Conservation (phyloP, 495 filamentous ascomycete species). For the Aspergillus avenaceus region DNA sequence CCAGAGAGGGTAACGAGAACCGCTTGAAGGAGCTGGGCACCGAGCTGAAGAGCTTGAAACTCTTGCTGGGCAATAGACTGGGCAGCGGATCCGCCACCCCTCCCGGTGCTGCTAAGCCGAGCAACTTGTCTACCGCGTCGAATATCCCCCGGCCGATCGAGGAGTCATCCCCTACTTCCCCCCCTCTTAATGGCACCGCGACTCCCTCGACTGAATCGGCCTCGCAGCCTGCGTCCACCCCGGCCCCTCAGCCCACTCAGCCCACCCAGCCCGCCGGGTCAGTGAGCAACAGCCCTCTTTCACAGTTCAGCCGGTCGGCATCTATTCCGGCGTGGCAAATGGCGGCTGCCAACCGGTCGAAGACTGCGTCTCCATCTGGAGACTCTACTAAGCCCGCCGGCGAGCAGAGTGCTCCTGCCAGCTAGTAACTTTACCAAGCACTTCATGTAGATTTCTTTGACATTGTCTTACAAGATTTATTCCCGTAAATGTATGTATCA, state of each 20-base stretch:
- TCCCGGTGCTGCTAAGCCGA: slow-evolving; percentile 31
- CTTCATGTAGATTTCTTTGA: slow-evolving; percentile 10
- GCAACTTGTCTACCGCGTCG: slow-evolving; percentile 23
- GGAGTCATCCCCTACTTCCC: slow-evolving; percentile 22
- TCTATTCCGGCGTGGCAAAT: slow-evolving; percentile 94
- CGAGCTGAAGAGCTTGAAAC: slow-evolving; percentile 91
- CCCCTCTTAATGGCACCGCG: slow-evolving; percentile 28
- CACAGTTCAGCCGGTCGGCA: slow-evolving; percentile 49
- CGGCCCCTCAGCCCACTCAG: slow-evolving; percentile 25
- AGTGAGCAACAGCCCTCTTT: slow-evolving; percentile 31
- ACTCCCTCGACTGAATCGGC: slow-evolving; percentile 28
- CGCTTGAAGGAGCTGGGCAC: slow-evolving; percentile 78
- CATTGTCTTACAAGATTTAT: slow-evolving; percentile 3
- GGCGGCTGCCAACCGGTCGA: slow-evolving; percentile 62
- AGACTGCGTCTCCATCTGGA: slow-evolving; percentile 33
- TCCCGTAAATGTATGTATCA: slow-evolving; percentile 2
- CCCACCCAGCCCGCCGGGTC: slow-evolving; percentile 26
- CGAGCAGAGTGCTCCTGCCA: slow-evolving; percentile 31
- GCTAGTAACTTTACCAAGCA: slow-evolving; percentile 12
- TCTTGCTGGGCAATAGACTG: slow-evolving; percentile 76
- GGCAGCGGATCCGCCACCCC: slow-evolving; percentile 31
- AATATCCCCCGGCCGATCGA: slow-evolving; percentile 28
- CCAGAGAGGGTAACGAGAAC: slow-evolving; percentile 77
- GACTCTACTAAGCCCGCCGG: slow-evolving; percentile 12
- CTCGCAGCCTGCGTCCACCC: slow-evolving; percentile 31